A percentile compares a stretch with the other conserved stretches of the same genome.
These are phyloP conservation scores for Leucogyrophana mollusca DNA, from an alignment of 768 basidiomycete genomes.

Conservation along the genomic window DNA sequence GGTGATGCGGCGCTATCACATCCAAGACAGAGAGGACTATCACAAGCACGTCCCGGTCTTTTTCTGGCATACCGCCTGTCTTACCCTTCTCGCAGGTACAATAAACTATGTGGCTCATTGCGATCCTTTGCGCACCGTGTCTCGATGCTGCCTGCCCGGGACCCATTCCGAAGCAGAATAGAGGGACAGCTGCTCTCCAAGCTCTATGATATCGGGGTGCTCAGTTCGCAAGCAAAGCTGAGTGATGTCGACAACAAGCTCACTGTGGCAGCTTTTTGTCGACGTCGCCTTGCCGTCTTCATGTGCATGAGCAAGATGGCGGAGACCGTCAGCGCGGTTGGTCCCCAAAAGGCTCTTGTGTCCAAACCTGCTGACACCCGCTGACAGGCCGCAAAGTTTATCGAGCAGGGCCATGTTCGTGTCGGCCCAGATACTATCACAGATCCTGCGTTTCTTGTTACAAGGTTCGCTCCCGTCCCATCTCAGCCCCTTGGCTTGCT, in stretches of 20 bases:
- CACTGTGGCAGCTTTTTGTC: slow-evolving; percentile 92
- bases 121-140: slow-evolving; percentile 84
- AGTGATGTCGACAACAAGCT: slow-evolving; percentile 94
- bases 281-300: slow-evolving; percentile 88
- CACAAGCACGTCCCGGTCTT: slow-evolving; percentile 59
- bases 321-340: slow-evolving; percentile 88
- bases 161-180: slow-evolving; percentile 83
- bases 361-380: slow-evolving; percentile 7
- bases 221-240: slow-evolving; percentile 83
- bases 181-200: slow-evolving; percentile 88
- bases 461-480: slow-evolving; percentile 48
- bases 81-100: slow-evolving; percentile 58
- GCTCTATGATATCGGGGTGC: slow-evolving; percentile 95
- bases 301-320: slow-evolving; percentile 94
- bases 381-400: slow-evolving; percentile 89
- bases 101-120: slow-evolving; percentile 89
- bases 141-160: slow-evolving; percentile 83
- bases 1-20: slow-evolving; percentile 93
- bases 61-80: slow-evolving; percentile 1
- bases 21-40: slow-evolving; percentile 93
- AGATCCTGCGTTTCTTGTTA: slow-evolving; percentile 95
- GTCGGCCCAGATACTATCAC: slow-evolving; percentile 95
- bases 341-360: slow-evolving; percentile 30
- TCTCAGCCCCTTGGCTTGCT: slow-evolving; percentile 4
- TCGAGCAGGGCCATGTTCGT: slow-evolving; percentile 97